Conservation (phyloP, 2,329 filamentous ascomycete genomes). For the Diplodia corticola region DNA sequence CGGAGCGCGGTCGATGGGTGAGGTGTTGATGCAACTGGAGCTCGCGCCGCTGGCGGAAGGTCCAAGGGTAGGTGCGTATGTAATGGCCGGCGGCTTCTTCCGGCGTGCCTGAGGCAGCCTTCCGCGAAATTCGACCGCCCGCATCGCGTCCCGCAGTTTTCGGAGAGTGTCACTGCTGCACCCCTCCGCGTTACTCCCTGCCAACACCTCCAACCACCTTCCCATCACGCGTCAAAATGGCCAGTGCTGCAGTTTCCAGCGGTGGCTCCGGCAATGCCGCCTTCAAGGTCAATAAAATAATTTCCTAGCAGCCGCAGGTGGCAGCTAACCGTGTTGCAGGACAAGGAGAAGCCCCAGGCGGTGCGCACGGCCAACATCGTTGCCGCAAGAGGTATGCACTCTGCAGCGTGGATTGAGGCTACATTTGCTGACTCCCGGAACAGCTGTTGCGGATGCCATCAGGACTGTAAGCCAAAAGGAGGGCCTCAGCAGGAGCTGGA, state of each 20-base stretch:
- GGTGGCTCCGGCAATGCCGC: constrained; percentile 58
- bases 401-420: constrained; percentile 27
- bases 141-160: constrained; percentile 22
- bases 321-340: constrained; percentile 51
- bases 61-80: constrained; percentile 16
- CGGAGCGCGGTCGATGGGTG: constrained; percentile 10
- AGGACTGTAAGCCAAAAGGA: constrained; percentile 64
- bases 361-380: constrained; percentile 96
- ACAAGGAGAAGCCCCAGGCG: constrained; percentile 98
- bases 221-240: constrained; percentile 46
- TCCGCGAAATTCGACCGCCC: constrained; percentile 20
- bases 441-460: constrained; percentile 96
- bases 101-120: constrained; percentile 16
- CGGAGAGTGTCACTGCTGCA: constrained; percentile 21
- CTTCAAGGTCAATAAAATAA: constrained; percentile 57
- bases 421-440: constrained; percentile 29
- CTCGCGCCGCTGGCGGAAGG: not conserved
- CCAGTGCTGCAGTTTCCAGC: constrained; percentile 34
- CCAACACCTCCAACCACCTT: constrained; percentile 17
- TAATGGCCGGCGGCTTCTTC: constrained; percentile 17
- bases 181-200: constrained; percentile 22
- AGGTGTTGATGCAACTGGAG: constrained; percentile 17
- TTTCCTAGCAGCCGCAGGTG: constrained; percentile 29
- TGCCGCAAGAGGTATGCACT: constrained; percentile 80
- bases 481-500: not conserved